Base-by-base conservation (phyloP, 768 basidiomycete species). In the Mycena belliarum region DNA sequence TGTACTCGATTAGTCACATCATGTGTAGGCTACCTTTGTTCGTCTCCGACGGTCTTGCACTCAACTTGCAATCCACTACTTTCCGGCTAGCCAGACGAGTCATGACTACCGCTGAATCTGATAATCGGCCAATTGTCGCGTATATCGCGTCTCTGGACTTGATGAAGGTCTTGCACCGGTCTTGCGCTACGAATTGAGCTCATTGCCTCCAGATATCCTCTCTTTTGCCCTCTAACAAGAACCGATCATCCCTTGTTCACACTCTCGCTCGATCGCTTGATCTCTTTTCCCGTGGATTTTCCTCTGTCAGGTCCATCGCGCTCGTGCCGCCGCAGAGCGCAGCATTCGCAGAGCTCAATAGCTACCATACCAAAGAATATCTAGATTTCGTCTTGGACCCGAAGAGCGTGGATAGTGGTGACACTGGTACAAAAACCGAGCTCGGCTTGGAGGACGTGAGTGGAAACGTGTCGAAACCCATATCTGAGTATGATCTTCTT, bases 291-390 rank as follows among this genome's bases (percentile, higher is more conserved):
- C 62, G 71, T 16, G 57, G 67, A 2, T 68, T 67, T 37, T 63
- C 69, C 11, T 21, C 61, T 25, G 61, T 51, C 54, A 55, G 69
- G 49, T 72, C 65, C 12, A 67, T 85, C 21, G 74, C 70, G 35
- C 72, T 88, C 4, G 66, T 89, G 5, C 78, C 78, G 5, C 86
- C 89, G 0, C 63, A 67, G 6, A 76, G 72, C 24, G 91, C 90
- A 0, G 81, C 76, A 0, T 69, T 69, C 55, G 79, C 77, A 33
- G 85, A 89, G 11, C 80, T 96, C 6, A 63, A 75, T 14, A 72
- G 74, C 18, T 95, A 91, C 65, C 93, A 95, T 65, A 84, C 82
- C 20, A 72, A 73, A n/a, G 82, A 83, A 32, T 95, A 88, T 68
- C 76, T 94, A 6, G 83, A 90, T 55, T 78, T 76, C 65, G 76